A percentile compares a stretch with the other conserved stretches of the same genome.
Evolutionary conservation across 805 yeast genomes (phyloP).

Genomic region (Danielia reshetovae): DNA sequence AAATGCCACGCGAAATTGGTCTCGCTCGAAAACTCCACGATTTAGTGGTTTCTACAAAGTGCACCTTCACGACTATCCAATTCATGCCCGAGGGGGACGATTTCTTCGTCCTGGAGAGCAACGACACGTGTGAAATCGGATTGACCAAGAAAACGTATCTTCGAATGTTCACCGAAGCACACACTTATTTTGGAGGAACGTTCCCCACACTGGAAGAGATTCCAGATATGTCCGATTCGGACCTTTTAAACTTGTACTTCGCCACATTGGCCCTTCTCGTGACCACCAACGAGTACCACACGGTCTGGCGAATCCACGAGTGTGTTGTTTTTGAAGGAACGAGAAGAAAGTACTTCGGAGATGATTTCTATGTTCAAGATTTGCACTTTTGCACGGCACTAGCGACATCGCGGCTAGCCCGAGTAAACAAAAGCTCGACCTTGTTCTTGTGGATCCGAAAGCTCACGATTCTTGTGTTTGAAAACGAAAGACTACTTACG

Average conservation of each 20-base stretch:
- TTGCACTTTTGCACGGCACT: constrained; percentile 26
- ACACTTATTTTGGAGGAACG: constrained; percentile 18
- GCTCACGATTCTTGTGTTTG: constrained; percentile 11
- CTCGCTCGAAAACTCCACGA: constrained; percentile 4
- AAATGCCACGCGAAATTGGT: too few relatives aligned
- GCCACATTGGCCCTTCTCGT: constrained; percentile 32
- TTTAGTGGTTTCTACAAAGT: constrained; percentile 1
- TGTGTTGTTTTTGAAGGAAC: constrained; percentile 12
- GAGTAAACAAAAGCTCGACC: constrained; percentile 38
- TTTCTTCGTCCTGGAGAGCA: constrained; percentile 2
- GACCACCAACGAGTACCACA: constrained; percentile 39
- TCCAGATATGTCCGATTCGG: neutral
- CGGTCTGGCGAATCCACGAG: constrained; percentile 28
- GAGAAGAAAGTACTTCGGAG: constrained; percentile 2
- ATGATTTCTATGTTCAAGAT: too few relatives aligned
- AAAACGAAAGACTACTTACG: neutral
- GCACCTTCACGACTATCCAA: constrained; percentile 6
- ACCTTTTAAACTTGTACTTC: constrained; percentile 19
- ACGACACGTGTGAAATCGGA: constrained; percentile 27
- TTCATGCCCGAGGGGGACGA: constrained; percentile 4
- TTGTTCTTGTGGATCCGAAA: constrained; percentile 31
- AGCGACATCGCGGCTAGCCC: constrained; percentile 26
- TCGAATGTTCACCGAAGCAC: constrained; percentile 29
- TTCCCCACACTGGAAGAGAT: neutral
- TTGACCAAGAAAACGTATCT: constrained; percentile 28